phyloP scores from a whole-genome alignment of 257 asterid species.

The Solanum gandarillasii region DNA sequence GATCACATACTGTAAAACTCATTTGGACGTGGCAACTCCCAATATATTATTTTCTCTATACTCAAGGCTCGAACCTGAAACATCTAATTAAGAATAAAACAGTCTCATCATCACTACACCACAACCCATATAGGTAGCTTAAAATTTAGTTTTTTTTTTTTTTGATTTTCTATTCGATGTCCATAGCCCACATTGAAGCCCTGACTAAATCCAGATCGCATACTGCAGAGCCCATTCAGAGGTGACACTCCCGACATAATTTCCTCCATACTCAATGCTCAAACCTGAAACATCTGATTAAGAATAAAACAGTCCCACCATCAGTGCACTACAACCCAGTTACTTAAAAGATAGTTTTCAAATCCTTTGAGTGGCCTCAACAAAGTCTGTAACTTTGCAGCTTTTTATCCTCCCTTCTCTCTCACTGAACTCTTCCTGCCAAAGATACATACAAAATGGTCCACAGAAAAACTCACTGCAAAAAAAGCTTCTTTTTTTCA shows the following conservation, averaged over 20 bases:
- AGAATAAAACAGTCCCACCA: too few species aligned
- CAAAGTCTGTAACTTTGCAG: background rate
- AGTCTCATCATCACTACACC: too few species aligned
- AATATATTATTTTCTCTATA: too few species aligned
- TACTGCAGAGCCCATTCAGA: too few species aligned
- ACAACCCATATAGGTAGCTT: too few species aligned
- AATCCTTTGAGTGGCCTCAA: background rate
- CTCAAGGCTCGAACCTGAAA: fast-evolving
- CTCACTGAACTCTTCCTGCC: background rate
- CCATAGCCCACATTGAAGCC: fast-evolving
- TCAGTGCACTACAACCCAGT: fast-evolving
- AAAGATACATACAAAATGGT: background rate
- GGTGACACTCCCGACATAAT: background rate
- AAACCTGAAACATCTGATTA: fast-evolving
- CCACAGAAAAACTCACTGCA: background rate
- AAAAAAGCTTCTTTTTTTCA: background rate
- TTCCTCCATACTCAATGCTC: background rate
- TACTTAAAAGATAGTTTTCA: background rate
- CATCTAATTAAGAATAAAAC: fast-evolving
- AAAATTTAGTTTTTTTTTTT: too few species aligned
- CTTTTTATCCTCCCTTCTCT: background rate
- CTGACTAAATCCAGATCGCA: too few species aligned
- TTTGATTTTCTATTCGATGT: too few species aligned
- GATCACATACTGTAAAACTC: too few species aligned
- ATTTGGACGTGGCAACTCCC: too few species aligned